Percentiles rank a stretch among this genome's conserved stretches.
phyloP scores from a whole-genome alignment of 768 basidiomycete genomes.

The Phanerodontia chrysosporium region DNA sequence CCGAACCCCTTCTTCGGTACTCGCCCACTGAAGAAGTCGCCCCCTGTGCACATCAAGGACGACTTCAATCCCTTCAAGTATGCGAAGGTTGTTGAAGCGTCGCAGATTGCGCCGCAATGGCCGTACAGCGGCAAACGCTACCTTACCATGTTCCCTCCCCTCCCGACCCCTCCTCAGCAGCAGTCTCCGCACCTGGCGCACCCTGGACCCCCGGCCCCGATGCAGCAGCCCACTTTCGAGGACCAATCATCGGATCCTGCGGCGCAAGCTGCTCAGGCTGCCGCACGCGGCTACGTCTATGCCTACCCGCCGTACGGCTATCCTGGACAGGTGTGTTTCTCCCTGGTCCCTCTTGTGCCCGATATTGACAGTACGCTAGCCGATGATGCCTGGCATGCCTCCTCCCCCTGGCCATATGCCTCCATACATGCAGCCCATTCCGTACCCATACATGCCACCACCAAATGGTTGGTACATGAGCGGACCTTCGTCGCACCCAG shows the following conservation, averaged over 20 bases:
- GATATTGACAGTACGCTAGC: slow-evolving; percentile 34
- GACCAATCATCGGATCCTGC: slow-evolving; percentile 62
- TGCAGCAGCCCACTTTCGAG: slow-evolving; percentile 64
- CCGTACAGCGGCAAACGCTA: slow-evolving; percentile 89
- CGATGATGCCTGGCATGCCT: slow-evolving; percentile 83
- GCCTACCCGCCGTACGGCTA: slow-evolving; percentile 73
- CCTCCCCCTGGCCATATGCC: slow-evolving; percentile 82
- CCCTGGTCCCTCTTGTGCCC: background rate
- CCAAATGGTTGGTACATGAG: slow-evolving; percentile 54
- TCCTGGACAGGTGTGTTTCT: slow-evolving; percentile 61
- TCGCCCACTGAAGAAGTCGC: slow-evolving; percentile 70
- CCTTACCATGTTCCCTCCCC: slow-evolving; percentile 67
- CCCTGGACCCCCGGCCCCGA: slow-evolving; percentile 61
- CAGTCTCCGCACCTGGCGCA: slow-evolving; percentile 64
- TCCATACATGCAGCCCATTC: slow-evolving; percentile 84
- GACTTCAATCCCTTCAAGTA: slow-evolving; percentile 98
- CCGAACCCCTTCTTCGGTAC: slow-evolving; percentile 91
- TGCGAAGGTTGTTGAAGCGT: slow-evolving; percentile 72
- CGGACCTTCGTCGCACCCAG: background rate
- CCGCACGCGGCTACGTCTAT: slow-evolving; percentile 61
- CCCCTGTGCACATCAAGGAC: slow-evolving; percentile 77
- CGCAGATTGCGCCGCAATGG: slow-evolving; percentile 74
- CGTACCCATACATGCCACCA: slow-evolving; percentile 79
- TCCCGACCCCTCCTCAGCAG: slow-evolving; percentile 56
- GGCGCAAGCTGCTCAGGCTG: slow-evolving; percentile 41